phyloP scores from a whole-genome alignment of 495 filamentous ascomycete species.

The Rusavskia elegans region DNA sequence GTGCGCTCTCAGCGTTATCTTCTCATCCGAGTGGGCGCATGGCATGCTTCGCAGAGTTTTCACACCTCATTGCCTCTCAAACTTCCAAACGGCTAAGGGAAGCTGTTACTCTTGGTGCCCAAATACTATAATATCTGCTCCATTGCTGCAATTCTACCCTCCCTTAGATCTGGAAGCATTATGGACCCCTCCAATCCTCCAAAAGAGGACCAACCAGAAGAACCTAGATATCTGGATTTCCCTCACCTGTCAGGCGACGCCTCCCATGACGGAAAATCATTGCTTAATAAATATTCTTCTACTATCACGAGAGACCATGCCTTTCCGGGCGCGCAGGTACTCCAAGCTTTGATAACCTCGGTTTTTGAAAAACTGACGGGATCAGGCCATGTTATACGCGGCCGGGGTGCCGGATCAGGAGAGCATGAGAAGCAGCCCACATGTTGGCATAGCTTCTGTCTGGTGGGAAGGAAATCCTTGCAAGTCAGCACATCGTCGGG shows the following conservation, averaged over 20 bases:
- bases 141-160: neutral
- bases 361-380: neutral
- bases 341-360: slow-evolving; percentile 2
- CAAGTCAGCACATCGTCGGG: slow-evolving; percentile 30
- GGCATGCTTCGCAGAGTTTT: no score
- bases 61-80: no score
- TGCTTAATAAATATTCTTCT: slow-evolving; percentile 55
- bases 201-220: slow-evolving; percentile 26
- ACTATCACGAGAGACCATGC: slow-evolving; percentile 73
- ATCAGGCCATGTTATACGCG: slow-evolving; percentile 86
- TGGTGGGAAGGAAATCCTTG: slow-evolving; percentile 99
- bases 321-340: slow-evolving; percentile 79
- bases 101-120: neutral
- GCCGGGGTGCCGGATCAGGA: slow-evolving; percentile 74
- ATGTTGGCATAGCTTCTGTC: slow-evolving; percentile 78
- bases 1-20: no score
- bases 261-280: slow-evolving; percentile 42
- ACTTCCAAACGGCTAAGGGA: no score
- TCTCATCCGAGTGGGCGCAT: no score
- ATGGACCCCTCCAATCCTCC: slow-evolving; percentile 29
- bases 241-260: slow-evolving; percentile 37
- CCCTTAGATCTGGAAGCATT: neutral
- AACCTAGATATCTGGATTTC: slow-evolving; percentile 48
- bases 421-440: slow-evolving; percentile 78
- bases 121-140: neutral